Base-by-base conservation (phyloP, 2,329 filamentous ascomycete genomes). In the Cyphellophora europaea region DNA sequence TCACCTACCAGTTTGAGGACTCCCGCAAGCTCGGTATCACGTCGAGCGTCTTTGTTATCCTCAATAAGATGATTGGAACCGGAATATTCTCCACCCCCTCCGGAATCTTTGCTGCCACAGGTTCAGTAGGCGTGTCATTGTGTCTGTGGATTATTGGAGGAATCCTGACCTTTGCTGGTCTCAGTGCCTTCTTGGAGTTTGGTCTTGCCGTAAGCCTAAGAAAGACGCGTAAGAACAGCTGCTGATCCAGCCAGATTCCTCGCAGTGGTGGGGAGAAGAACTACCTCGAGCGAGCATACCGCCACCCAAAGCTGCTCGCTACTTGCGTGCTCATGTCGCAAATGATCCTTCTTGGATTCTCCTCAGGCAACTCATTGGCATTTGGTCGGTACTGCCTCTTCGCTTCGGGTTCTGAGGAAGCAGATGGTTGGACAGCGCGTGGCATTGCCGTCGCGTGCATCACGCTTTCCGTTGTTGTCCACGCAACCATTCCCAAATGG, bases 31-130 rank as follows among this genome's bases (percentile, higher is more conserved):
- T 32, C 12, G 30, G 30, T 6, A 32, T 17, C 15, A 32, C 30
- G 5, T 10, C 12, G 5, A 10, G 12, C 8, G 30, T 32, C 13
- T 32, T 32, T 16, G 13, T 48, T 44, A 63, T 59, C 43, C 63
- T 67, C 29, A 62, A 50, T 16, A 49, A 37, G 10, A 53, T 49
- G n/a, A 45, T 65, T 15, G 62, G 63, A 3, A 52, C 62, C 8
- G 57, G 65, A 40, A 55, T 71, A 13, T 75, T 73, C 47, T 72
- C 71, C 1, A 71, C 71, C 1, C 71, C 71, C 2, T 67, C 67
- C 1, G 66, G 69, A 11, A 69, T 75, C 28, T 71, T 71, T 36
- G 60, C 62, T 6, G 65, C 65, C 2, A 66, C 69, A 1, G 71
- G 71, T 0, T 72, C 64, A 4, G 70, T 74, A 3, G 72, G 71